Evolutionary conservation across 768 basidiomycete species (phyloP).

Genomic region (Leccinum disarticulatum): DNA sequence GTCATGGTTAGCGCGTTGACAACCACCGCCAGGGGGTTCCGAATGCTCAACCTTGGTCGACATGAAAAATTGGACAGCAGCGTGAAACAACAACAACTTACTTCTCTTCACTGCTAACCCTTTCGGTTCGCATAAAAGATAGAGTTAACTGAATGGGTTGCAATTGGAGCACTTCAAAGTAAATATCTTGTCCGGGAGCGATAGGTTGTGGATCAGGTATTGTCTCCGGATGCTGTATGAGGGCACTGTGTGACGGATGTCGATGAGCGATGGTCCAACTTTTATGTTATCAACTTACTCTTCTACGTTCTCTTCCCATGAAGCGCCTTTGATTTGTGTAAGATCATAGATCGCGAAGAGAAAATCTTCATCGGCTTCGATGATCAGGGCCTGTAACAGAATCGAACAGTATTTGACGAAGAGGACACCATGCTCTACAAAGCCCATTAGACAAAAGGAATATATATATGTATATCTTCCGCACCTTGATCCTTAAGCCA

Average conservation of each 20-base stretch:
- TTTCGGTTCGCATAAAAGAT: conserved; percentile 97
- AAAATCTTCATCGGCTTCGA: conserved; percentile 97
- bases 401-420: conserved; percentile 98
- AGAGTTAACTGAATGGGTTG: conserved; percentile 91
- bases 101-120: conserved; percentile 93
- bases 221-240: conserved; percentile 68
- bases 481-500: conserved; percentile 93
- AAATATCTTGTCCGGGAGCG: conserved; percentile 75
- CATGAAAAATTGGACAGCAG: conserved; percentile 4
- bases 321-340: conserved; percentile 84
- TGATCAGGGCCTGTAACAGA: conserved; percentile 88
- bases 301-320: conserved; percentile 76
- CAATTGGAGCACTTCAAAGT: conserved; percentile 93
- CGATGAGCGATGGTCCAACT: conserved; percentile 1
- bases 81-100: conserved; percentile 37
- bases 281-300: conserved; percentile 53
- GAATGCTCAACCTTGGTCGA: conserved; percentile 58
- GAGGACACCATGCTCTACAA: conserved; percentile 91
- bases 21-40: conserved; percentile 90
- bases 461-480: too few relatives aligned
- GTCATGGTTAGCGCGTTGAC: conserved; percentile 97
- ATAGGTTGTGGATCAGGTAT: conserved; percentile 71
- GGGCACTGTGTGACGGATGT: conserved; percentile 44
- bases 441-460: not conserved
- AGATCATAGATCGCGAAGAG: conserved; percentile 91